Evolutionary conservation across 495 filamentous ascomycete species (phyloP).

Genomic region (Podospora anserina): DNA sequence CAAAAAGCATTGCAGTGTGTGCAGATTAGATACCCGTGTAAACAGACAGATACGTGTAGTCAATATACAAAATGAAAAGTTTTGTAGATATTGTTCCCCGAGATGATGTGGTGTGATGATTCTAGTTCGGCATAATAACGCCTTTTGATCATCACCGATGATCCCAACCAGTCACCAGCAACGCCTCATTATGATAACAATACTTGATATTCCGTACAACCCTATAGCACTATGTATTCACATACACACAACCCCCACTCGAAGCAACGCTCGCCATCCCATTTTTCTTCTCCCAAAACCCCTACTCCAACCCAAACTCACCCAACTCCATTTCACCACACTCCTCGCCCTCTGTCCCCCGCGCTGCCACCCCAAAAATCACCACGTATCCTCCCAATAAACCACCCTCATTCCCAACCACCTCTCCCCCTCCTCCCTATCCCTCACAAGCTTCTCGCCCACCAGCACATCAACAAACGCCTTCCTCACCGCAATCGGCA

Average conservation of each 20-base stretch:
- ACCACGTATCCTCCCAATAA: conserved; percentile 52
- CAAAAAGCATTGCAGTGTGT: background rate
- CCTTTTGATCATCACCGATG: too few species aligned
- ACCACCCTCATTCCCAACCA: conserved; percentile 27
- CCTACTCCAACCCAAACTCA: too few species aligned
- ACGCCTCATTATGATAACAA: too few species aligned
- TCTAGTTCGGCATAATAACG: too few species aligned
- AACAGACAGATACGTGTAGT: background rate
- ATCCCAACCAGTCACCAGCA: too few species aligned
- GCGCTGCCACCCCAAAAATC: background rate
- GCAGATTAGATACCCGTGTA: background rate
- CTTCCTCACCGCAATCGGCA: conserved; percentile 85
- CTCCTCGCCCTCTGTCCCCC: too few species aligned
- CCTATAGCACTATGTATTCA: too few species aligned
- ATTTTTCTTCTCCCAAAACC: background rate
- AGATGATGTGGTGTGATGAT: too few species aligned
- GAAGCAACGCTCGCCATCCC: background rate
- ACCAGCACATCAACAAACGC: conserved; percentile 71
- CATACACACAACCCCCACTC: too few species aligned
- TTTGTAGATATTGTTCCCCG: background rate
- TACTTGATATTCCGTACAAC: too few species aligned
- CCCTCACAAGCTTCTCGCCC: conserved; percentile 23
- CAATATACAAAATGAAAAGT: background rate
- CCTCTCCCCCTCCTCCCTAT: conserved; percentile 31
- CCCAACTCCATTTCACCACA: background rate